Conservation (phyloP, 768 basidiomycete species). For the Daedaleopsis sinensis region DNA sequence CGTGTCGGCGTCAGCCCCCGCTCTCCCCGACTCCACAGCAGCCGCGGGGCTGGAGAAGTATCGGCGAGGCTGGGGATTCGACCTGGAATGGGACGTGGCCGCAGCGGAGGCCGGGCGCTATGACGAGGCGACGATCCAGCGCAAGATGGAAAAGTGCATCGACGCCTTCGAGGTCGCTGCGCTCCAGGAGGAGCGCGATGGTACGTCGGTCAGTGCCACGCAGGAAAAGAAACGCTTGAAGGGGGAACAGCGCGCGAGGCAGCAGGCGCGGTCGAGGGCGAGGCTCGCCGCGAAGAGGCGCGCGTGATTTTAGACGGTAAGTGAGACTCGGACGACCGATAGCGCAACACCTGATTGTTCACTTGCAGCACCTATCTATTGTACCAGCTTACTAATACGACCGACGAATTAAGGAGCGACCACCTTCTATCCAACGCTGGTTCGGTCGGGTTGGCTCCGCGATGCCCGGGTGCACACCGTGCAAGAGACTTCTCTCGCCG, state of each 20-base stretch:
- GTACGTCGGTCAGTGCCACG: constrained; percentile 65
- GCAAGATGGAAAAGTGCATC: constrained; percentile 73
- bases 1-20: constrained; percentile 37
- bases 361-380: too few species aligned
- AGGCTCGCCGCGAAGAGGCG: constrained; percentile 25
- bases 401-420: too few species aligned
- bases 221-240: constrained; percentile 65
- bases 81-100: constrained; percentile 53
- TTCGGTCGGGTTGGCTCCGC: too few species aligned
- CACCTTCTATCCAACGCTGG: too few species aligned
- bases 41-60: constrained; percentile 16
- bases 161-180: constrained; percentile 50
- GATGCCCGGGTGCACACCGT: too few species aligned
- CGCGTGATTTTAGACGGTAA: not conserved
- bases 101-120: constrained; percentile 23
- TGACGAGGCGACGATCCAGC: constrained; percentile 46
- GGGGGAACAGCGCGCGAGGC: constrained; percentile 42
- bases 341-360: not conserved
- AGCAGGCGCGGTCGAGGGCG: constrained; percentile 38
- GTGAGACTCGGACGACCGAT: not conserved
- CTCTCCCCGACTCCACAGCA: constrained; percentile 11
- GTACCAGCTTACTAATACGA: too few species aligned
- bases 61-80: constrained; percentile 82
- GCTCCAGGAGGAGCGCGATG: constrained; percentile 53
- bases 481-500: too few species aligned